Conservation (phyloP, 495 filamentous ascomycete species). For the Hypoxylon trugodes region DNA sequence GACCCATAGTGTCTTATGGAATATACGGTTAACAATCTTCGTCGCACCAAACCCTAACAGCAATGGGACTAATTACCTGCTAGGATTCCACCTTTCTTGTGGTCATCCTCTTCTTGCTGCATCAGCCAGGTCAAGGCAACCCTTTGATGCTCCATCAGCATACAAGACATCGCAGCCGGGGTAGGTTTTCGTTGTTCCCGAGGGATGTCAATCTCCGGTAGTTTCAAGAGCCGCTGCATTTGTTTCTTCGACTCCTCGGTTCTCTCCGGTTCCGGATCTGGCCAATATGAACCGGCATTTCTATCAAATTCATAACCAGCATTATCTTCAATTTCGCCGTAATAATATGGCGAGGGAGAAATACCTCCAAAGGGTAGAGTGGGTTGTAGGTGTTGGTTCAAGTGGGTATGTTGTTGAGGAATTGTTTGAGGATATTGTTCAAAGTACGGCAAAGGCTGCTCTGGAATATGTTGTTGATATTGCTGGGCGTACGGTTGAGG, state of each 20-base stretch:
- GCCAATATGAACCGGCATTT: not conserved
- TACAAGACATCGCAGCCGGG: conserved; percentile 69
- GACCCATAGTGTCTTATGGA: conserved; percentile 81
- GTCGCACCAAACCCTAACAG: not conserved
- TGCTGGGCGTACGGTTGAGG: not conserved
- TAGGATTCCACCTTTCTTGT: conserved; percentile 82
- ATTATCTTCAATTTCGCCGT: no score
- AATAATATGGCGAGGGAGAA: no score
- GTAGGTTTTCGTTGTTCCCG: conserved; percentile 49
- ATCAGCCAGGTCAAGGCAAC: conserved; percentile 84
- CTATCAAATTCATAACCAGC: no score
- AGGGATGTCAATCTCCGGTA: conserved; percentile 40
- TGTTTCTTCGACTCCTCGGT: not conserved
- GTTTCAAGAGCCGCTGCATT: conserved; percentile 26
- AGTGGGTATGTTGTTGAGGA: no score
- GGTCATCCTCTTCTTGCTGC: conserved; percentile 72
- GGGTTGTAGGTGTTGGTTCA: no score
- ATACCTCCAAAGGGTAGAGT: no score
- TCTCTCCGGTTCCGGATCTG: no score
- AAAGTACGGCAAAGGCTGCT: no score
- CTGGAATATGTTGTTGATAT: no score
- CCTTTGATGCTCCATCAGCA: conserved; percentile 84
- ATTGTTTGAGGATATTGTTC: no score
- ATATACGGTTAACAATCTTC: not conserved
- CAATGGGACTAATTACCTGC: conserved; percentile 51